Conservation (phyloP, 495 filamentous ascomycete genomes). For the Cercophora sp. region DNA sequence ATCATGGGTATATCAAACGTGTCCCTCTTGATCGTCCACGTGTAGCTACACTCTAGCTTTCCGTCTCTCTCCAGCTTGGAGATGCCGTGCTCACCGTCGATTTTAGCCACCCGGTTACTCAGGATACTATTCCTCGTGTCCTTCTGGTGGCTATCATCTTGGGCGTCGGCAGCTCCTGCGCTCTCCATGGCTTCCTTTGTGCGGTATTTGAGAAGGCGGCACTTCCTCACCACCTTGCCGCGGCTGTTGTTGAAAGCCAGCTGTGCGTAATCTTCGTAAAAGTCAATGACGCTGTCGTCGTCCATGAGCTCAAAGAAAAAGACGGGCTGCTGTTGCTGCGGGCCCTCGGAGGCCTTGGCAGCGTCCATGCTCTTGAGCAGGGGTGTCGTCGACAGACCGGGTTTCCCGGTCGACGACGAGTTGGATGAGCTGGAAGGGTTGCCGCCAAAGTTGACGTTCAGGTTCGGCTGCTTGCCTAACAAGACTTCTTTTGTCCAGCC, state of each 20-base stretch:
- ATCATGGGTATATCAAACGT: slow-evolving; percentile 98
- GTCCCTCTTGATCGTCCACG: slow-evolving; percentile 94
- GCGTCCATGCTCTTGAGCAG: slow-evolving; percentile 38
- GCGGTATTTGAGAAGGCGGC: slow-evolving; percentile 86
- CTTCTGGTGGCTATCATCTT: slow-evolving; percentile 29
- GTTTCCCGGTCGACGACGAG: slow-evolving; percentile 29
- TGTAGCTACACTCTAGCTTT: slow-evolving; percentile 89
- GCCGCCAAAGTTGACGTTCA: slow-evolving; percentile 72
- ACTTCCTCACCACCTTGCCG: slow-evolving; percentile 74
- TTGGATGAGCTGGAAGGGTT: slow-evolving; percentile 22
- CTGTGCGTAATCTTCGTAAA: slow-evolving; percentile 92
- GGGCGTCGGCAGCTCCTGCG: slow-evolving; percentile 10
- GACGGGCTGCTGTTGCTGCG: slow-evolving; percentile 60
- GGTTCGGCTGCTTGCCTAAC: slow-evolving; percentile 80
- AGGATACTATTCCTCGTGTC: slow-evolving; percentile 47
- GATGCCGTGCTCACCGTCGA: slow-evolving; percentile 74
- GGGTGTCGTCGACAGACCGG: slow-evolving; percentile 41
- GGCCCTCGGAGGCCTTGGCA: slow-evolving; percentile 15
- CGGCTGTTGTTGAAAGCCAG: slow-evolving; percentile 86
- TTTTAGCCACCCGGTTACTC: slow-evolving; percentile 52
- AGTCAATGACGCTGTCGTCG: slow-evolving; percentile 86
- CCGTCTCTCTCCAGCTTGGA: slow-evolving; percentile 78
- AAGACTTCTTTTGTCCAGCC: slow-evolving; percentile 93
- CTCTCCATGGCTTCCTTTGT: slow-evolving; percentile 56
- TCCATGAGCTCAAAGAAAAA: slow-evolving; percentile 91